phyloP scores from a whole-genome alignment of 2,329 filamentous ascomycete genomes.

The Tolypocladium guangdongense region DNA sequence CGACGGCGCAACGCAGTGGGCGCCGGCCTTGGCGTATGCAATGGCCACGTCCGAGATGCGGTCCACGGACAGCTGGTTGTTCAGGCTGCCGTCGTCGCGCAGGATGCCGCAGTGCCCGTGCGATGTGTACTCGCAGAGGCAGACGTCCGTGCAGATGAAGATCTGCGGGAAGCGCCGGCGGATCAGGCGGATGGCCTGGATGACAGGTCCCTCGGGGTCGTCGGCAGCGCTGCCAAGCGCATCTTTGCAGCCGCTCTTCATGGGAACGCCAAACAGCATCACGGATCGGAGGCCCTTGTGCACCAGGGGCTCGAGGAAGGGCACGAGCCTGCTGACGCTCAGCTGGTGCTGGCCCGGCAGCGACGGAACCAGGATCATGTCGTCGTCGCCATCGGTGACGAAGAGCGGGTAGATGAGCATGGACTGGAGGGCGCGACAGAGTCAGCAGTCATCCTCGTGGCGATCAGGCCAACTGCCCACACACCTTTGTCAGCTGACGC shows the following conservation, averaged over 20 bases:
- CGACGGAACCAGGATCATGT: slow-evolving; percentile 82
- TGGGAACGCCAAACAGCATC: slow-evolving; percentile 89
- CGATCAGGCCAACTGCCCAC: slow-evolving; percentile 7
- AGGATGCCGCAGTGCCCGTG: slow-evolving; percentile 97
- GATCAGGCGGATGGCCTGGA: slow-evolving; percentile 73
- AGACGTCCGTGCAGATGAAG: slow-evolving; percentile 88
- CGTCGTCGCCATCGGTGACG: slow-evolving; percentile 86
- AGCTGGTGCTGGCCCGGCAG: slow-evolving; percentile 84
- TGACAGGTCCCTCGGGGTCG: slow-evolving; percentile 86
- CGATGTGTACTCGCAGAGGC: slow-evolving; percentile 96
- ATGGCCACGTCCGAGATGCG: slow-evolving; percentile 96
- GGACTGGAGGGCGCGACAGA: slow-evolving; percentile 42
- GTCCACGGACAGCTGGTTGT: slow-evolving; percentile 89
- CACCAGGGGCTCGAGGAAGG: slow-evolving; percentile 77
- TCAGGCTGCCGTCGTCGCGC: slow-evolving; percentile 81
- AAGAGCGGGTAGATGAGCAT: slow-evolving; percentile 99
- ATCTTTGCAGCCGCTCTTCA: slow-evolving; percentile 74
- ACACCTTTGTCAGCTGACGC: slow-evolving; percentile 73
- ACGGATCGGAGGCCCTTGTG: slow-evolving; percentile 86
- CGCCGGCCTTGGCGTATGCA: slow-evolving; percentile 88
- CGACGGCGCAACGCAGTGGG: slow-evolving; percentile 91
- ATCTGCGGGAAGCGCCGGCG: slow-evolving; percentile 78
- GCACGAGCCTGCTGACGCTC: slow-evolving; percentile 74
- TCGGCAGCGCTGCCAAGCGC: slow-evolving; percentile 85
- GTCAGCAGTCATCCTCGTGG: not conserved